Percentiles rank a stretch among this genome's conserved stretches.
These are phyloP conservation scores for Corniculantispora saksenae DNA, from an alignment of 2,329 filamentous ascomycete genomes.

Conservation along the genomic window DNA sequence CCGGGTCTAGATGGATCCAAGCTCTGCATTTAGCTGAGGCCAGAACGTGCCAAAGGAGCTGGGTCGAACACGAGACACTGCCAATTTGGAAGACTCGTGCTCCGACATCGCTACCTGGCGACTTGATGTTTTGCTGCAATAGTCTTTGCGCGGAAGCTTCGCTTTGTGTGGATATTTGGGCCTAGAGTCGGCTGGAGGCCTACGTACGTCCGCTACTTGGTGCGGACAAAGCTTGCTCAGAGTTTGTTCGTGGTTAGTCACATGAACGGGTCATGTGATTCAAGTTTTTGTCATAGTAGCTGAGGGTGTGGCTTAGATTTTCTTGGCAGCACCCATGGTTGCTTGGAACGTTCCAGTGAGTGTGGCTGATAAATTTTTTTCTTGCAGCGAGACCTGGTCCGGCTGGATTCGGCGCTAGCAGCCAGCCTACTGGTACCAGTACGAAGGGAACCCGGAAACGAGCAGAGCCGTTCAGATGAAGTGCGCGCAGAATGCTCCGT, in stretches of 20 bases:
- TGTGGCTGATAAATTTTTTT: constrained; percentile 19
- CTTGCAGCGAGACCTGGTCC: constrained; percentile 4
- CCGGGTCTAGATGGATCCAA: not conserved
- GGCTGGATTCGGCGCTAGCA: constrained; percentile 12
- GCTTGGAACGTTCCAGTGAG: constrained; percentile 13
- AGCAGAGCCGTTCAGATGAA: not conserved
- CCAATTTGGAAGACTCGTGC: not conserved
- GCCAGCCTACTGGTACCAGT: not conserved
- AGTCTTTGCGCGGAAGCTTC: no score
- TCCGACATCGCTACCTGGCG: not conserved
- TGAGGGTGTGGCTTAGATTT: constrained; percentile 18
- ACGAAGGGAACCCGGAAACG: not conserved
- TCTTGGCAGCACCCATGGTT: constrained; percentile 8
- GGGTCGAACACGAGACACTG: not conserved
- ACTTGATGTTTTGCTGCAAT: no score
- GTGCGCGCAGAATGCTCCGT: not conserved
- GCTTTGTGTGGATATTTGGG: no score
- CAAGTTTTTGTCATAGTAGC: constrained; percentile 5
- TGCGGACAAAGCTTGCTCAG: not conserved
- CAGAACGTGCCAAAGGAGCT: not conserved
- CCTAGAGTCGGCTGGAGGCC: constrained; percentile 2
- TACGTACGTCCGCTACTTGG: not conserved
- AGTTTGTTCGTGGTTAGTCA: not conserved
- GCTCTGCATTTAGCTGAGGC: not conserved
- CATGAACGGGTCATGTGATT: constrained; percentile 10